phyloP scores from a whole-genome alignment of 768 basidiomycete genomes.

The Suillus placidus region DNA sequence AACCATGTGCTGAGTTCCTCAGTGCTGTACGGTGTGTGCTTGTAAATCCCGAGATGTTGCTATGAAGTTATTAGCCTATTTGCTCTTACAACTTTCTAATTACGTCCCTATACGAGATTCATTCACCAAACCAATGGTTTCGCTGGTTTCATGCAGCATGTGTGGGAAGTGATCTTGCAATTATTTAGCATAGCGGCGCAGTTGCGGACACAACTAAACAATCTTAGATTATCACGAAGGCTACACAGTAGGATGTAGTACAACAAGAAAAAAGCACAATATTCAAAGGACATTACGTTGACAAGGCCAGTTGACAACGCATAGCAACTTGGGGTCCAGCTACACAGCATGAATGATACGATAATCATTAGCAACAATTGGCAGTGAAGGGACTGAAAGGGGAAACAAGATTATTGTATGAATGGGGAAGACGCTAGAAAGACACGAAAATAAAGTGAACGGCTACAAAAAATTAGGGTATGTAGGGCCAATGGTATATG shows the following conservation, averaged over 20 bases:
- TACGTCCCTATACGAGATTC: background rate
- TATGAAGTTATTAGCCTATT: background rate
- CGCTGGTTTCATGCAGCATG: background rate
- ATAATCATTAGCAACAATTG: background rate
- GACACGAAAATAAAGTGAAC: background rate
- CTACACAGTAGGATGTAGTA: background rate
- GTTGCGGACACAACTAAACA: background rate
- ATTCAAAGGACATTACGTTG: background rate
- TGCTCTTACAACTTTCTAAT: background rate
- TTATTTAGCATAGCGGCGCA: background rate
- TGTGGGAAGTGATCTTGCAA: background rate
- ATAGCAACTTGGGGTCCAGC: background rate
- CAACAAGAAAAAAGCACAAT: background rate
- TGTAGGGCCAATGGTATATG: conserved; percentile 1
- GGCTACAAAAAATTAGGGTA: conserved; percentile 10
- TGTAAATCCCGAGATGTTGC: background rate
- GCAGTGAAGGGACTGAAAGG: background rate
- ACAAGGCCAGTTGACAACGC: conserved; percentile 7
- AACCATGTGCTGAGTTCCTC: background rate
- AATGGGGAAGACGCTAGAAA: background rate
- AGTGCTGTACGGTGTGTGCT: background rate
- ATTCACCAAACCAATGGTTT: background rate
- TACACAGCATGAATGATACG: background rate
- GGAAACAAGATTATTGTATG: background rate
- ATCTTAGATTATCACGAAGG: background rate